Evolutionary conservation across 2,329 filamentous ascomycete species (phyloP).

Genomic region (Pseudohalonectria lignicola): DNA sequence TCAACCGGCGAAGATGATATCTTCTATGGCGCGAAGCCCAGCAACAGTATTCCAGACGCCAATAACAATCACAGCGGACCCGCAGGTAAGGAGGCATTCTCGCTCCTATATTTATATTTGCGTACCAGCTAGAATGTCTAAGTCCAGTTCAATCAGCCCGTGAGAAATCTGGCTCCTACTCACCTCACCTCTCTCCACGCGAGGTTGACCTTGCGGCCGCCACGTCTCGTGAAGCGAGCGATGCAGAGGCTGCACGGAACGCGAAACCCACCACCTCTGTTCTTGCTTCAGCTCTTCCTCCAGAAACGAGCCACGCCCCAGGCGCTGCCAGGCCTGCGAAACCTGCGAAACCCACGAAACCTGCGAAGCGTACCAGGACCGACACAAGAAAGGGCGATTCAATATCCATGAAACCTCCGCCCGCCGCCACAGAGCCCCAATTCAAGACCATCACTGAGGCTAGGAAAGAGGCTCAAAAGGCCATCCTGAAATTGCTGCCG

Average conservation of each 20-base stretch:
- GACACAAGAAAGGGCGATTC: too few relatives aligned
- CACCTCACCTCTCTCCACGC: conserved; percentile 37
- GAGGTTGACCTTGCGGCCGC: conserved; percentile 24
- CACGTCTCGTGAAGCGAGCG: neutral
- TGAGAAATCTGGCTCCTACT: conserved; percentile 41
- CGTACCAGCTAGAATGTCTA: too few relatives aligned
- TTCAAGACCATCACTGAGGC: conserved; percentile 26
- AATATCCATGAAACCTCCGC: too few relatives aligned
- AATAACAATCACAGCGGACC: conserved; percentile 1
- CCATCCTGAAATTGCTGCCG: conserved; percentile 52
- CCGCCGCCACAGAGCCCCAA: neutral
- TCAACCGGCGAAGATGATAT: too few relatives aligned
- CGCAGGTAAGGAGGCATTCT: neutral
- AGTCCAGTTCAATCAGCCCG: conserved; percentile 14
- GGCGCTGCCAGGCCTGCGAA: too few relatives aligned
- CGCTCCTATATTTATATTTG: too few relatives aligned
- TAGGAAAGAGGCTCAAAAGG: conserved; percentile 51
- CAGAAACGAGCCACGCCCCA: too few relatives aligned
- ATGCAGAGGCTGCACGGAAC: neutral
- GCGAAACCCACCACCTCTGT: too few relatives aligned
- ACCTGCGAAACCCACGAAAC: too few relatives aligned
- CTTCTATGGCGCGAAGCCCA: conserved; percentile 12
- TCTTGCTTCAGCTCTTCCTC: too few relatives aligned
- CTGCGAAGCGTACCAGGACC: too few relatives aligned
- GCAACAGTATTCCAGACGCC: too few relatives aligned